These are phyloP conservation scores for Biscogniauxia marginata DNA, from an alignment of 2,329 filamentous ascomycete genomes.

Conservation along the genomic window DNA sequence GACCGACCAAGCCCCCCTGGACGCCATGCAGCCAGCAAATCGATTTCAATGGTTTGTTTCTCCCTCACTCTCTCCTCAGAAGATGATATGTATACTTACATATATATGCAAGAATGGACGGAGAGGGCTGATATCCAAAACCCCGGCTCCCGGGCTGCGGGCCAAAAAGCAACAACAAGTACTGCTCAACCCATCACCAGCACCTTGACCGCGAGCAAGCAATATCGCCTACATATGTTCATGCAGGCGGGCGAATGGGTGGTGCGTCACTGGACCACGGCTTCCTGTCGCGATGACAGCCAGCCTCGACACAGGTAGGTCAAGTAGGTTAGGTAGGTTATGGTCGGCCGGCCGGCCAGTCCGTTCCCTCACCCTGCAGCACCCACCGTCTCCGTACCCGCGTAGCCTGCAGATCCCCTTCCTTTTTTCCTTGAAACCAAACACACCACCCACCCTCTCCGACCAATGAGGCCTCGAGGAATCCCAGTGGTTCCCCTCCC, in stretches of 20 bases:
- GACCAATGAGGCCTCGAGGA: no score
- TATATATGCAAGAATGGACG: not conserved
- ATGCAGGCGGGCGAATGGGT: slow-evolving; percentile 12
- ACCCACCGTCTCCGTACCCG: no score
- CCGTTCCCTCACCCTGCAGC: not conserved
- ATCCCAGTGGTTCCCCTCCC: no score
- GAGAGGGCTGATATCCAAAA: not conserved
- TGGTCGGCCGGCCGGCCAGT: no score
- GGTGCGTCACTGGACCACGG: slow-evolving; percentile 12
- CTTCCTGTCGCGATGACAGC: not conserved
- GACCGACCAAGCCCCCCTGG: not conserved
- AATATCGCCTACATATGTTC: slow-evolving; percentile 7
- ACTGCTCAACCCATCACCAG: not conserved
- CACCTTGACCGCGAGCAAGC: slow-evolving; percentile 6
- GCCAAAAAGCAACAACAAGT: not conserved
- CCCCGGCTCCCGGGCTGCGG: not conserved
- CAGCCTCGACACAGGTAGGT: not conserved
- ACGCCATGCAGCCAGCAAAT: not conserved
- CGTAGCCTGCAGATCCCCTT: no score
- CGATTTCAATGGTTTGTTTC: no score
- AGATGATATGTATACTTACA: no score
- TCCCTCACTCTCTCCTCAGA: no score
- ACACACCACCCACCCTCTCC: no score
- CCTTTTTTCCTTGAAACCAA: no score
- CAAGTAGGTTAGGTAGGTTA: not conserved